phyloP scores from a whole-genome alignment of 1,139 yeast genomes.

The Debaryomyces coudertii region DNA sequence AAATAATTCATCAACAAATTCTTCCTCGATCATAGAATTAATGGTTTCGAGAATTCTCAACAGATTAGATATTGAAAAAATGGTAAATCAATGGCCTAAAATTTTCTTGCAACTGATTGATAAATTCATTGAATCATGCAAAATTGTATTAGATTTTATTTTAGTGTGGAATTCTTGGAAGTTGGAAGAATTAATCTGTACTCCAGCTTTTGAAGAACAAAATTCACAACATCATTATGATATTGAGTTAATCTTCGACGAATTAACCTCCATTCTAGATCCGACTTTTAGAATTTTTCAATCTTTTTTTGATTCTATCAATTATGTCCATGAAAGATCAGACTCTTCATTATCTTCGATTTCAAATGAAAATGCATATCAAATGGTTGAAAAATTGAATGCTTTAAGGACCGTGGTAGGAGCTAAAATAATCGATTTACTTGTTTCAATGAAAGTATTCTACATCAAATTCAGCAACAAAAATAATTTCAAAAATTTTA shows the following conservation, averaged over 20 bases:
- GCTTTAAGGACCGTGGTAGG: slow-evolving; percentile 30
- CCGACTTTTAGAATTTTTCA: slow-evolving; percentile 6
- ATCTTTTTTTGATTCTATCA: slow-evolving; percentile 10
- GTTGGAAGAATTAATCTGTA: slow-evolving; percentile 34
- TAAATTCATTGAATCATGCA: slow-evolving; percentile 21
- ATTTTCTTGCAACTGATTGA: slow-evolving; percentile 22
- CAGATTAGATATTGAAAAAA: slow-evolving; percentile 23
- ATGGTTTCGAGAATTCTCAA: slow-evolving; percentile 22
- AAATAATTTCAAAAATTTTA: slow-evolving; percentile 32
- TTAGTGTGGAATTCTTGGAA: slow-evolving; percentile 37
- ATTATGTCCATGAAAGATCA: slow-evolving; percentile 13
- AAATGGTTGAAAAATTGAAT: slow-evolving; percentile 22
- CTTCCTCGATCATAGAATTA: slow-evolving; percentile 17
- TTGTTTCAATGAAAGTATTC: slow-evolving; percentile 38
- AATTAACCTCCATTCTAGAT: slow-evolving; percentile 8
- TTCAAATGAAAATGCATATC: slow-evolving; percentile 11
- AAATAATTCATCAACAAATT: slow-evolving; percentile 6
- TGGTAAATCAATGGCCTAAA: slow-evolving; percentile 25
- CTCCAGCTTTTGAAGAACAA: slow-evolving; percentile 16
- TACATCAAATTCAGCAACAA: slow-evolving; percentile 31
- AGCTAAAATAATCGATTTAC: slow-evolving; percentile 32
- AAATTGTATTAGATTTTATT: slow-evolving; percentile 27
- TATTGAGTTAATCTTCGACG: slow-evolving; percentile 22
- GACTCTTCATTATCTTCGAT: slow-evolving; percentile 17
- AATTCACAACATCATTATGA: slow-evolving; percentile 23